These are phyloP conservation scores for Dipteronia sinensis DNA, from an alignment of 345 rosid species.

Conservation along the genomic window DNA sequence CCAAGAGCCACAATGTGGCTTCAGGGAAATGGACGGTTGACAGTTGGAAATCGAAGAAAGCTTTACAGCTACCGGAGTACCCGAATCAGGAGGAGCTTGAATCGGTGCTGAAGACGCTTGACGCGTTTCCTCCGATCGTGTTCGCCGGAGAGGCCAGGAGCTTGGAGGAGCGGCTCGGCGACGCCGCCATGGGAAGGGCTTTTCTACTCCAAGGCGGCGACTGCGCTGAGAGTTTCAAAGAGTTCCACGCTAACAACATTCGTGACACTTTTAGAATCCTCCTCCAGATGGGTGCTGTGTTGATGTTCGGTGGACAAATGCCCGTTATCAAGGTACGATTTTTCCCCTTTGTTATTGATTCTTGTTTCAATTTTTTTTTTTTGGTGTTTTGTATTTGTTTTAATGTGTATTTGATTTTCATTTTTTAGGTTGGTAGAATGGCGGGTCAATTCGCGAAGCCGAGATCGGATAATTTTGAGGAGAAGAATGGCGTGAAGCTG, in stretches of 20 bases:
- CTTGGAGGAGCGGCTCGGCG: constrained; percentile 49
- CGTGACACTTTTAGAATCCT: constrained; percentile 72
- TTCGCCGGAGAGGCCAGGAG: constrained; percentile 70
- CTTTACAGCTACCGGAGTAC: constrained; percentile 62
- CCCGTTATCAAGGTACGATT: constrained; percentile 63
- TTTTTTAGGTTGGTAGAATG: constrained; percentile 69
- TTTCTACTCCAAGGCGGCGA: constrained; percentile 75
- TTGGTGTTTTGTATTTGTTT: neutral
- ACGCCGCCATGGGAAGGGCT: constrained; percentile 74
- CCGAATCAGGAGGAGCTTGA: constrained; percentile 60
- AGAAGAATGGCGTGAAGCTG: constrained; percentile 60
- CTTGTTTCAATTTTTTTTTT: neutral
- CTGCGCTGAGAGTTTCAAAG: constrained; percentile 81
- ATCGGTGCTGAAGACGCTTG: constrained; percentile 56
- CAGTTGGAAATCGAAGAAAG: constrained; percentile 67
- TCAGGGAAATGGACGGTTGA: constrained; percentile 51
- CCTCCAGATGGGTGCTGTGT: constrained; percentile 74
- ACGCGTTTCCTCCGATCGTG: constrained; percentile 62
- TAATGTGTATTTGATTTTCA: neutral
- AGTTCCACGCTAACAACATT: constrained; percentile 69
- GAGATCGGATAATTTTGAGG: constrained; percentile 69
- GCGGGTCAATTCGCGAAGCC: constrained; percentile 83
- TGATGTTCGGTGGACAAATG: constrained; percentile 79
- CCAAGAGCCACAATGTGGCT: constrained; percentile 16
- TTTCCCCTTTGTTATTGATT: neutral